Conservation (phyloP, 495 filamentous ascomycete genomes). For the Glonium stellatum region DNA sequence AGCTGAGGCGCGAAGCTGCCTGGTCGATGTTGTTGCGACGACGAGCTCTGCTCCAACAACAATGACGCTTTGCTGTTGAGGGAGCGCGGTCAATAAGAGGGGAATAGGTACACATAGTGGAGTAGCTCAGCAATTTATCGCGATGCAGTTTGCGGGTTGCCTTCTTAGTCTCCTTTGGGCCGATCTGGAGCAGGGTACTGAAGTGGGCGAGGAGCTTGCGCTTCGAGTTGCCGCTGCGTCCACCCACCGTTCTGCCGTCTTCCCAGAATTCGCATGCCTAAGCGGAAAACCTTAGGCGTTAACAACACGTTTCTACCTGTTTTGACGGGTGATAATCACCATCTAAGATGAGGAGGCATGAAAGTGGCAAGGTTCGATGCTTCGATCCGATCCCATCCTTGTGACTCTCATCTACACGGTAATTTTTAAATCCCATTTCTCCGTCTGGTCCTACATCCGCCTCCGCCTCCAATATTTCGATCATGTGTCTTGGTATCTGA, state of each 20-base stretch:
- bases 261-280: not conserved
- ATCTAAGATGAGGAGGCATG: no score
- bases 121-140: not conserved
- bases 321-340: no score
- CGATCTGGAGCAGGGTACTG: not conserved
- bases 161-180: slow-evolving; percentile 2
- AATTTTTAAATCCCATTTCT: no score
- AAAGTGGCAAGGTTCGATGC: no score
- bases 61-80: not conserved
- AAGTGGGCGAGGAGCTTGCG: not conserved
- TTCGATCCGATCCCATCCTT: no score
- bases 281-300: not conserved
- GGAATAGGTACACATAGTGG: not conserved
- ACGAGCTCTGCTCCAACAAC: not conserved
- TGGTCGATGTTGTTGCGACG: not conserved
- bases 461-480: no score
- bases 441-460: no score
- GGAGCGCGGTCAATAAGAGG: not conserved
- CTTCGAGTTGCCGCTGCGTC: not conserved
- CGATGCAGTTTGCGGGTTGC: not conserved
- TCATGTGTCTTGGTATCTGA: no score
- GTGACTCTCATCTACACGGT: no score
- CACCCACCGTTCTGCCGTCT: not conserved
- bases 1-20: not conserved
- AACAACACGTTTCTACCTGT: not conserved